Evolutionary conservation across 73 alveolate species (phyloP).

Genomic region (Tetrahymena thermophila): DNA sequence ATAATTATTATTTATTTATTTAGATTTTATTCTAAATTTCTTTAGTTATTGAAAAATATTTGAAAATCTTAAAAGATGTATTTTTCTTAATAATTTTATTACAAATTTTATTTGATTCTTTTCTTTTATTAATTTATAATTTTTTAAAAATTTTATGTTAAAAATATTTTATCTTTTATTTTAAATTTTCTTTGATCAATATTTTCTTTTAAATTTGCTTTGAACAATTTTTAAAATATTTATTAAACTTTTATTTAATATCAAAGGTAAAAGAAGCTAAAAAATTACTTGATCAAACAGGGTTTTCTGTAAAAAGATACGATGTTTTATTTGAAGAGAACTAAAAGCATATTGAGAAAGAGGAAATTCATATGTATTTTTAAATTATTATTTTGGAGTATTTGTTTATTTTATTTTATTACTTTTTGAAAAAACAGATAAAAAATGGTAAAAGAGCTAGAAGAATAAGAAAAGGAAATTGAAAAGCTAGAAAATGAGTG

Average conservation of each 20-base stretch:
- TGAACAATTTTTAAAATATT: too few species aligned
- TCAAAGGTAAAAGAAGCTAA: not conserved
- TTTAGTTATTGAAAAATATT: too few species aligned
- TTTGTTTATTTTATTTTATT: not conserved
- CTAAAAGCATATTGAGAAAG: not conserved
- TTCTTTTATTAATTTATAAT: too few species aligned
- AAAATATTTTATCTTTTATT: not conserved
- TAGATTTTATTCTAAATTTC: too few species aligned
- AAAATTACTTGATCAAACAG: not conserved
- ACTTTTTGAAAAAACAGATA: not conserved
- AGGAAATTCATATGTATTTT: not conserved
- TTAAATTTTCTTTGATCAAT: not conserved
- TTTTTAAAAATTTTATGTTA: too few species aligned
- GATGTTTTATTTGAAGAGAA: not conserved
- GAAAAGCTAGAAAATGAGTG: not conserved
- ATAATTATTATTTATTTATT: too few species aligned
- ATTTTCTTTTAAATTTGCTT: too few species aligned
- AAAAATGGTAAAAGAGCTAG: not conserved
- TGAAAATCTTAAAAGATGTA: too few species aligned
- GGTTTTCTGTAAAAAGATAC: not conserved
- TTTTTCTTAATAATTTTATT: too few species aligned
- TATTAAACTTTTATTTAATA: too few species aligned
- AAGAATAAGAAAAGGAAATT: not conserved
- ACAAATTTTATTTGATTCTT: too few species aligned
- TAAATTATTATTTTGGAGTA: not conserved